These are phyloP conservation scores for Malus hybrid DNA, from an alignment of 331 rosid genomes.

Conservation along the genomic window DNA sequence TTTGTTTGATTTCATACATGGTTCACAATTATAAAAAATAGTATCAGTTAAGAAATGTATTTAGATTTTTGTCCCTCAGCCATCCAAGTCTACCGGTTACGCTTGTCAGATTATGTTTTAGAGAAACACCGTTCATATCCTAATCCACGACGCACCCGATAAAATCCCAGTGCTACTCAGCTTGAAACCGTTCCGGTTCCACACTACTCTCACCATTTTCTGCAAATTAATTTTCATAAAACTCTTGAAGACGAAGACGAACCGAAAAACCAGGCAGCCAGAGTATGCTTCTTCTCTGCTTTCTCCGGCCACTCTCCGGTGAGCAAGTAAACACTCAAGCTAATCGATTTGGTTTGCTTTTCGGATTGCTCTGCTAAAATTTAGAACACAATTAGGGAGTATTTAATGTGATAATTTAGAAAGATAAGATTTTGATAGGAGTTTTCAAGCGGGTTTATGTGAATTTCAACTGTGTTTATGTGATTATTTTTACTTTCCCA, in stretches of 20 bases:
- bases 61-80: neutral
- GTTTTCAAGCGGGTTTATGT: neutral
- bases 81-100: neutral
- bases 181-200: constrained; percentile 1
- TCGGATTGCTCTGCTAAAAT: neutral
- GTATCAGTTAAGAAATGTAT: neutral
- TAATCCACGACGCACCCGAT: neutral
- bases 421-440: constrained; percentile 4
- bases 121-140: neutral
- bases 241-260: neutral
- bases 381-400: neutral
- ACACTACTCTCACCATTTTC: neutral
- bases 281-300: neutral
- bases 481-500: neutral
- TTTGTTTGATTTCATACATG: too few relatives aligned
- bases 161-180: neutral
- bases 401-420: neutral
- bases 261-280: neutral
- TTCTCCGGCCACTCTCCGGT: constrained; percentile 9
- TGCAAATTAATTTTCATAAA: neutral
- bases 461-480: neutral
- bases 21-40: too few relatives aligned
- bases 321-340: neutral
- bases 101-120: neutral
- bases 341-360: neutral